phyloP scores from a whole-genome alignment of 2,329 filamentous ascomycete genomes.

The Monosporascus sp. region DNA sequence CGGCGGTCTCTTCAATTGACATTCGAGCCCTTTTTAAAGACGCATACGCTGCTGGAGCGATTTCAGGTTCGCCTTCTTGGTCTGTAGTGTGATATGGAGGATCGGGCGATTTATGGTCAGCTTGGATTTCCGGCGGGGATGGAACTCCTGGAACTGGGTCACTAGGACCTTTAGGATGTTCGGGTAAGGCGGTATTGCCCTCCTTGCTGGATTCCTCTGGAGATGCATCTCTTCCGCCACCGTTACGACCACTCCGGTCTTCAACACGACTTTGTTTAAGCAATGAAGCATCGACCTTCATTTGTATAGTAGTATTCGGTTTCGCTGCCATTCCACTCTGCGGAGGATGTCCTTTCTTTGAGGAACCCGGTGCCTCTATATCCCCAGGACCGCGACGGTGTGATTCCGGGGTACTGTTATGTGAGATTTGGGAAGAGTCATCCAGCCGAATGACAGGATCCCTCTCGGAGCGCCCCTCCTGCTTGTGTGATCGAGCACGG shows the following conservation, averaged over 20 bases:
- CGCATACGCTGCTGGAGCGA: not conserved
- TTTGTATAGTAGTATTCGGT: no score
- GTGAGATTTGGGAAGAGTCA: not conserved
- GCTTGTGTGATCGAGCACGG: constrained; percentile 17
- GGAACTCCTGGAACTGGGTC: not conserved
- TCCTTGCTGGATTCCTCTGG: not conserved
- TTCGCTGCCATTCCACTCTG: no score
- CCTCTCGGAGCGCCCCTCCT: not conserved
- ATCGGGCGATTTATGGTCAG: not conserved
- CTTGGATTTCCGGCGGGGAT: not conserved
- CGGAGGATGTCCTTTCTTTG: not conserved
- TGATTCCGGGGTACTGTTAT: constrained; percentile 2
- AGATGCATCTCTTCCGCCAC: not conserved
- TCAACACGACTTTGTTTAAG: not conserved
- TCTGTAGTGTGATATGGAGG: not conserved
- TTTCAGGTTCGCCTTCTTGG: not conserved
- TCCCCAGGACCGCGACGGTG: constrained; percentile 2
- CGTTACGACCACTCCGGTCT: not conserved
- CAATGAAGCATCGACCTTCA: no score
- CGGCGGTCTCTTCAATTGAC: not conserved
- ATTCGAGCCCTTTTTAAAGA: not conserved
- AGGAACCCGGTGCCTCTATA: not conserved
- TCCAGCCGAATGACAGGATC: not conserved
- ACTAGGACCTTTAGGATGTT: not conserved
- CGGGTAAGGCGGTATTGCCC: not conserved